Conservation (phyloP, 352 stramenopile species). For the Peronospora belbahrii region DNA sequence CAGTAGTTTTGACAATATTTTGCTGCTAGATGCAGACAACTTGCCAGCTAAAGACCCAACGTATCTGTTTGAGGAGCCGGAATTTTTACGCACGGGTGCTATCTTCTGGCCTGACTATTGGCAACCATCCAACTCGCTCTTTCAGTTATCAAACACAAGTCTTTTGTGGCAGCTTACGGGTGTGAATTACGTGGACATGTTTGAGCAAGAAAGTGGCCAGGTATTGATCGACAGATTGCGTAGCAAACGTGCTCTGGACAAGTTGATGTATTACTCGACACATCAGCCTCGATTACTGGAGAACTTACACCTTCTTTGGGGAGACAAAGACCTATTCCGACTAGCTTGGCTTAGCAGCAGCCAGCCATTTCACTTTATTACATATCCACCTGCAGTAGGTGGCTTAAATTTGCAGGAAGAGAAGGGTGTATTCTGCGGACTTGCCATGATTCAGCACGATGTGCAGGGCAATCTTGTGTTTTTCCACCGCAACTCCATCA, state of each 20-base stretch:
- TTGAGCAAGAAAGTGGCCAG: conserved; percentile 83
- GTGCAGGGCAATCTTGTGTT: conserved; percentile 78
- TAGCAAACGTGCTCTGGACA: conserved; percentile 67
- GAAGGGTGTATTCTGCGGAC: conserved; percentile 72
- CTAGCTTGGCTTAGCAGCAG: conserved; percentile 73
- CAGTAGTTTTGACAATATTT: conserved; percentile 76
- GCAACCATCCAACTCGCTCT: conserved; percentile 75
- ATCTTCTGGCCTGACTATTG: conserved; percentile 86
- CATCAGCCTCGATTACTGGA: conserved; percentile 62
- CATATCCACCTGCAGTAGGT: conserved; percentile 60
- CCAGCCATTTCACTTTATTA: conserved; percentile 74
- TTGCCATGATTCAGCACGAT: conserved; percentile 85
- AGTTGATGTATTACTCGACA: conserved; percentile 83
- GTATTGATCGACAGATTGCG: conserved; percentile 77
- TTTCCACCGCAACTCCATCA: conserved; percentile 83
- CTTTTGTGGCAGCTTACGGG: conserved; percentile 73
- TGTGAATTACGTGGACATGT: conserved; percentile 68
- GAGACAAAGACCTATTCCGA: conserved; percentile 83
- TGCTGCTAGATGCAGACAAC: conserved; percentile 81
- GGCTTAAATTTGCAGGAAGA: conserved; percentile 56
- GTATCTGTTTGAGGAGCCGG: conserved; percentile 75
- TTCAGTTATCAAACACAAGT: conserved; percentile 66
- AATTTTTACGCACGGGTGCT: conserved; percentile 64
- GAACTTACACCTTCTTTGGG: conserved; percentile 74
- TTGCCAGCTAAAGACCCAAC: conserved; percentile 71